phyloP scores from a whole-genome alignment of 371 early-diverging fungal genomes.

The Mortierella sp. region DNA sequence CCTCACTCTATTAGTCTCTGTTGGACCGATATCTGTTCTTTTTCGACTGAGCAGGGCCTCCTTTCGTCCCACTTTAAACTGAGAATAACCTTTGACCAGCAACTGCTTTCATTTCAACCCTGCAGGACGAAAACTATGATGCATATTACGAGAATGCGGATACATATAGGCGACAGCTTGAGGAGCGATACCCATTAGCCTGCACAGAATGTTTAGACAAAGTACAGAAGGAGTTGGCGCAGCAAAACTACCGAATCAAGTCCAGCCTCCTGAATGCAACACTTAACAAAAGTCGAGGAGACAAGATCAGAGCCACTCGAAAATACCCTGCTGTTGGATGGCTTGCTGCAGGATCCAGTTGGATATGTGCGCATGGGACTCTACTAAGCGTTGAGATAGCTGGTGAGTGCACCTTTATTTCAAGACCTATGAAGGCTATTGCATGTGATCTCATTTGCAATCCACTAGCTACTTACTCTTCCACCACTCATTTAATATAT shows the following conservation, averaged over 20 bases:
- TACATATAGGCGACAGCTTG: conserved; percentile 33
- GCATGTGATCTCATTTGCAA: not conserved
- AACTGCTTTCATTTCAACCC: not conserved
- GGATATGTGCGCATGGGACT: conserved; percentile 18
- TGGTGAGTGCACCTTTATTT: conserved; percentile 5
- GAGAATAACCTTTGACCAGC: not conserved
- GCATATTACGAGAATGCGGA: conserved; percentile 41
- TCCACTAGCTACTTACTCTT: not conserved
- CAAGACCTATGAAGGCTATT: not conserved
- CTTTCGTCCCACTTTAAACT: too few relatives aligned
- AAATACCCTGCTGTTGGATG: conserved; percentile 29
- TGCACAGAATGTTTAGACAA: conserved; percentile 39
- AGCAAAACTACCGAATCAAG: conserved; percentile 40
- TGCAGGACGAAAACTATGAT: conserved; percentile 44
- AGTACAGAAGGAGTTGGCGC: conserved; percentile 29
- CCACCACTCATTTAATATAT: not conserved
- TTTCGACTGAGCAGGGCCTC: not conserved
- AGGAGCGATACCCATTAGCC: conserved; percentile 51
- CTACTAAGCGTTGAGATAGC: conserved; percentile 10
- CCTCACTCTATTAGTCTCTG: not conserved
- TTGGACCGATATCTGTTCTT: not conserved
- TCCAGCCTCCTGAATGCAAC: conserved; percentile 37
- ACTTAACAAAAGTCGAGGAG: conserved; percentile 42
- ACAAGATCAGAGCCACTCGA: conserved; percentile 25
- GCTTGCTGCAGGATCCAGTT: conserved; percentile 31